phyloP scores from a whole-genome alignment of 169 alveolate species.

The Eimeria sp. region DNA sequence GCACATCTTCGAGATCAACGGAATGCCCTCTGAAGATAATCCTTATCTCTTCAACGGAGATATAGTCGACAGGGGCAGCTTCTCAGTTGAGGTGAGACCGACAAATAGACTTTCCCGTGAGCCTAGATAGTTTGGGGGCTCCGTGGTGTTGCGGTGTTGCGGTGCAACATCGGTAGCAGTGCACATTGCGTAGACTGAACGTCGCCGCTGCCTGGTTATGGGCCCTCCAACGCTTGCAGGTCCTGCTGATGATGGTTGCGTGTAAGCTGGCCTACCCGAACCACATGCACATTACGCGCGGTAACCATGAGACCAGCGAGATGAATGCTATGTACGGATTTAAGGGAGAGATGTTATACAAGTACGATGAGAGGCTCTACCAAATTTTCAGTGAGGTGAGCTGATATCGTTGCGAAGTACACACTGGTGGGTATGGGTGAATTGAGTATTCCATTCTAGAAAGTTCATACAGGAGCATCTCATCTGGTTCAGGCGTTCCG shows the following conservation, averaged over 20 bases:
- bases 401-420: constrained; percentile 5
- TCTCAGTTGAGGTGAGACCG: constrained; percentile 98
- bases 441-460: neutral
- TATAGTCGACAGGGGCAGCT: constrained; percentile 99
- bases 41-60: constrained; percentile 99
- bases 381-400: constrained; percentile 92
- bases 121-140: neutral
- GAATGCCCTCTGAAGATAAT: constrained; percentile 97
- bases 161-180: neutral
- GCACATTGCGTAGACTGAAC: neutral
- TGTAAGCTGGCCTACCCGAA: constrained; percentile 94
- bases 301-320: constrained; percentile 99
- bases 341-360: constrained; percentile 98
- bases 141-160: neutral
- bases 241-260: constrained; percentile 83
- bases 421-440: neutral
- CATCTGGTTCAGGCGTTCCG: constrained; percentile 92
- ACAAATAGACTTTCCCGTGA: neutral
- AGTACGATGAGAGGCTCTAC: constrained; percentile 97
- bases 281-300: constrained; percentile 98
- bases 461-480: neutral
- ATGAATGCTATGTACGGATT: constrained; percentile 99
- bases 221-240: constrained; percentile 28
- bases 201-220: neutral
- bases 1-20: constrained; percentile 98